Evolutionary conservation across 148 eudicot genomes (phyloP), one percentile per base, ranked within the genome.

Genomic region (Spergularia marina): DNA sequence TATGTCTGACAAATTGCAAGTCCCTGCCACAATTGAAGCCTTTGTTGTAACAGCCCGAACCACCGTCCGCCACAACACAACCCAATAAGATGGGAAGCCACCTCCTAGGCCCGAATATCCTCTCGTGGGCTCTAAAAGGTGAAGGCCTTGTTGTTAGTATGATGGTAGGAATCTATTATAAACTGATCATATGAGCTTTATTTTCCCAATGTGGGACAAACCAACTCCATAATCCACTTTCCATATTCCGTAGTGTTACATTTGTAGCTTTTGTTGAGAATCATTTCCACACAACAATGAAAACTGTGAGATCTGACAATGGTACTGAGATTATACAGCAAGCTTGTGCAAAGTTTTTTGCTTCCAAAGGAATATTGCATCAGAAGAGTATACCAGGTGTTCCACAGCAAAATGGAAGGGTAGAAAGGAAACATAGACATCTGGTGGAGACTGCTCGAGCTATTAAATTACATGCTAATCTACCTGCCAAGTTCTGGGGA

Each of bases 371-470:
- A 12, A 18, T 39, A 6, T 0, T 40, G 0, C 52, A 66, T 39
- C 53, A 15, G 4, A 39, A n/a, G 12, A 57, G 40, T 20, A 3
- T 41, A 4, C 10, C 53, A 4, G 52, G n/a, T 0, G 3, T 3
- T 15, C 70, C 53, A 6, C 40, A 66, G 40, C 17, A 66, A 44
- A 66, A 66, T 66, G 70, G 70, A 9, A 62, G 36, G 10, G 51
- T 40, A 6, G 52, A 66, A 17, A 14, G 70, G 10, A 34, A 40
- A 18, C 47, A 66, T 3, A 36, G 11, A 10, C 47, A 36, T 15
- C 53, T 34, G 14, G 12, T 66, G 1, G 52, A 66, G 12, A 44
- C 40, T 17, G 40, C 52, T 13, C 15, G 70, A 17, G 53, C 70
- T n/a, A 2, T 66, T 2, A n/a, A 2, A 57, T 3, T n/a, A 0